Percentiles rank a stretch among this genome's conserved stretches.
These are phyloP conservation scores for Biscutella laevigata DNA, from an alignment of 441 rosid species.

Conservation along the genomic window DNA sequence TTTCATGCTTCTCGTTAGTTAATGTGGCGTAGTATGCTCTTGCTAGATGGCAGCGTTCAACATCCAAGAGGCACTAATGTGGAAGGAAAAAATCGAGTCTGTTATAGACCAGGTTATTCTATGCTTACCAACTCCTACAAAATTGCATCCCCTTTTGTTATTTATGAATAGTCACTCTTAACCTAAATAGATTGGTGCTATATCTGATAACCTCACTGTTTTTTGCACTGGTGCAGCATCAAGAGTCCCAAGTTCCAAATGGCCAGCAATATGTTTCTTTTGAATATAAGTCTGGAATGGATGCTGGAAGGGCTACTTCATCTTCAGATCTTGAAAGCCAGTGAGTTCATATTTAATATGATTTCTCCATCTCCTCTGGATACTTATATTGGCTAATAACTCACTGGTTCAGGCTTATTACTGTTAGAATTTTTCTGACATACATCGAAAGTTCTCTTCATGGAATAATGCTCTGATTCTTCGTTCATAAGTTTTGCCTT, in stretches of 20 bases:
- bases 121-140: neutral
- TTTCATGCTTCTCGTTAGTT: constrained; percentile 7
- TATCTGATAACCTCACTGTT: constrained; percentile 11
- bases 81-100: constrained; percentile 92
- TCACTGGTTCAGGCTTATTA: neutral
- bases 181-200: neutral
- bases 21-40: constrained; percentile 5
- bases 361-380: constrained; percentile 1
- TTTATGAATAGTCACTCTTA: constrained; percentile 4
- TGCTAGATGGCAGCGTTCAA: constrained; percentile 98
- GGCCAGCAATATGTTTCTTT: constrained; percentile 82
- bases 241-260: constrained; percentile 69
- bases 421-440: neutral
- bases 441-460: neutral
- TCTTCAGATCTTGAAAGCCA: constrained; percentile 99
- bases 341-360: constrained; percentile 49
- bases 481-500: neutral
- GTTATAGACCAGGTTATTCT: constrained; percentile 82
- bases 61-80: constrained; percentile 83
- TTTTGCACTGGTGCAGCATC: constrained; percentile 54
- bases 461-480: neutral
- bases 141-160: neutral
- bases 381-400: neutral
- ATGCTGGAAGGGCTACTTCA: constrained; percentile 79
- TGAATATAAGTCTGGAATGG: constrained; percentile 97